phyloP scores from a whole-genome alignment of 768 basidiomycete genomes.

The Lactifluus pinguis region DNA sequence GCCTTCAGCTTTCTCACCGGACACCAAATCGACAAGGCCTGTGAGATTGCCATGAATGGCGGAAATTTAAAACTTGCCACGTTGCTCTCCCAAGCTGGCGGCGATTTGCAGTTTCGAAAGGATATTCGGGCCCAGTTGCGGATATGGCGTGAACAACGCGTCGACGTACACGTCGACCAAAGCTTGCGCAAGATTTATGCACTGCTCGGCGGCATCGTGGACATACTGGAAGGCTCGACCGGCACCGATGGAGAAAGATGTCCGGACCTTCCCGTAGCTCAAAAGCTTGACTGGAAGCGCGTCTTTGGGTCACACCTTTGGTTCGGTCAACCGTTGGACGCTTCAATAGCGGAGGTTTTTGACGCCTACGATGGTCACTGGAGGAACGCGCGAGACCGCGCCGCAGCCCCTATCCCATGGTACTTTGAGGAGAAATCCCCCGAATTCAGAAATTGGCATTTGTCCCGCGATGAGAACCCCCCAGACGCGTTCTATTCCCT shows the following conservation, averaged over 20 bases:
- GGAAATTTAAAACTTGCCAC: slow-evolving; percentile 83
- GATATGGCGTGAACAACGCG: slow-evolving; percentile 74
- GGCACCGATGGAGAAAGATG: slow-evolving; percentile 44
- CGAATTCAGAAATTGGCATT: slow-evolving; percentile 31
- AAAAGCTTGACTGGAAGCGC: slow-evolving; percentile 89
- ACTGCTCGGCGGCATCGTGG: slow-evolving; percentile 69
- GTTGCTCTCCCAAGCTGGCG: slow-evolving; percentile 78
- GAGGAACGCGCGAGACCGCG: slow-evolving; percentile 31
- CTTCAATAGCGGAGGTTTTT: slow-evolving; percentile 63
- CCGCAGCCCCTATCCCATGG: slow-evolving; percentile 53
- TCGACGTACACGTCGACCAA: slow-evolving; percentile 57
- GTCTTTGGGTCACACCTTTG: slow-evolving; percentile 86
- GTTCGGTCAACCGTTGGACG: slow-evolving; percentile 69
- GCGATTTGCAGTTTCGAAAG: slow-evolving; percentile 61
- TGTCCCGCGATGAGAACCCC: slow-evolving; percentile 35
- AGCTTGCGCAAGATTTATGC: slow-evolving; percentile 75
- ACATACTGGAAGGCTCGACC: slow-evolving; percentile 45
- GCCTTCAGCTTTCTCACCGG: slow-evolving; percentile 80
- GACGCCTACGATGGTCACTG: slow-evolving; percentile 44
- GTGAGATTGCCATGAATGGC: slow-evolving; percentile 59
- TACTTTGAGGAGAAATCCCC: slow-evolving; percentile 32
- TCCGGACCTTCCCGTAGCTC: slow-evolving; percentile 50
- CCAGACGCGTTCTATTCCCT: slow-evolving; percentile 75
- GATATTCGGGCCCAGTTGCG: slow-evolving; percentile 69
- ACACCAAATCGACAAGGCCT: slow-evolving; percentile 80